Percentiles rank a stretch among this genome's conserved stretches.
Conservation (phyloP, 192 early-diverging fungal genomes). For the Paraglomus brasilianum region DNA sequence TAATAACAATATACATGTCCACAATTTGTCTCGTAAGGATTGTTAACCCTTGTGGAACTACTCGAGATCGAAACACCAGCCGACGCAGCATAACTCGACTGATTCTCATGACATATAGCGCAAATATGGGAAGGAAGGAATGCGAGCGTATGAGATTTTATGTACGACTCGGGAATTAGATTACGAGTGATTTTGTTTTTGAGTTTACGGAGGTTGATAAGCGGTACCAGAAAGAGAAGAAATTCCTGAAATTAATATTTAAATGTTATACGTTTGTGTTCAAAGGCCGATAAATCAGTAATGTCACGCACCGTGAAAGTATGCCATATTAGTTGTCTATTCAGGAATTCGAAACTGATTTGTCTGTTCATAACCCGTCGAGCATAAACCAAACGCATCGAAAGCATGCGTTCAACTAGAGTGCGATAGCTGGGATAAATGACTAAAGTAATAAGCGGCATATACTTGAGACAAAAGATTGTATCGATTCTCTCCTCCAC, state of each 20-base stretch:
- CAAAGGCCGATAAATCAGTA: slow-evolving; percentile 27
- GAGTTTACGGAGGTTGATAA: slow-evolving; percentile 68
- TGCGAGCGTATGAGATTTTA: slow-evolving; percentile 42
- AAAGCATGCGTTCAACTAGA: slow-evolving; percentile 72
- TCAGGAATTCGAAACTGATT: slow-evolving; percentile 91
- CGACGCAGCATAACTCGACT: slow-evolving; percentile 28
- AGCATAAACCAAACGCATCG: slow-evolving; percentile 81
- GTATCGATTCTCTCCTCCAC: background rate
- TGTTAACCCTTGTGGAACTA: slow-evolving; percentile 45
- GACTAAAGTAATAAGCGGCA: background rate
- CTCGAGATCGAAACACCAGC: slow-evolving; percentile 38
- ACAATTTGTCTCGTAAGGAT: slow-evolving; percentile 80
- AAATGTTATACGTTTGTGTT: slow-evolving; percentile 16
- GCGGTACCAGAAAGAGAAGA: slow-evolving; percentile 78
- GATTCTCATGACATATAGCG: slow-evolving; percentile 73
- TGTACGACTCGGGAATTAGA: slow-evolving; percentile 48
- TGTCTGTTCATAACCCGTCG: slow-evolving; percentile 70
- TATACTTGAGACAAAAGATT: background rate
- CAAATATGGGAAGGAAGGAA: slow-evolving; percentile 68
- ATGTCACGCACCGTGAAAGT: slow-evolving; percentile 72
- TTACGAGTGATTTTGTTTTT: slow-evolving; percentile 48
- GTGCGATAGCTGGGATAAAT: slow-evolving; percentile 63
- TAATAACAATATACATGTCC: slow-evolving; percentile 90
- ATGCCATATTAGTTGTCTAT: slow-evolving; percentile 92
- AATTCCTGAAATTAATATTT: slow-evolving; percentile 63